Base-by-base conservation (phyloP, 108 stramenopile species). In the Nitzschia putrida region DNA sequence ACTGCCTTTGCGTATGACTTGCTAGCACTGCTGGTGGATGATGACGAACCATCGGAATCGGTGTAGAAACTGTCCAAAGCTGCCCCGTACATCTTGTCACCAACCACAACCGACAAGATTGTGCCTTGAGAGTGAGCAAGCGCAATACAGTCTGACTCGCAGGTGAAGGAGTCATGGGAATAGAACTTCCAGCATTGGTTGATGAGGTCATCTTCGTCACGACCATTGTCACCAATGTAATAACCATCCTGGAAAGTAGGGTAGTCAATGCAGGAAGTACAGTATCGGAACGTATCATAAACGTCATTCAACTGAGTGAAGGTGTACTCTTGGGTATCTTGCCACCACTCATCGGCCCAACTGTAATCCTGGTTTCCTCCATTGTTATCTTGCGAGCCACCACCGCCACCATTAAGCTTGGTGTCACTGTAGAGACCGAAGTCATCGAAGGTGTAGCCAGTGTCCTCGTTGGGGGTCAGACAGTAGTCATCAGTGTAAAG, bases 131-230 rank as follows among this genome's bases (percentile, higher is more conserved):
- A 65, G 65, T 88, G 64, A 18, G 77, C 92, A 74, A 81, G 64
- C 21, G 92, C 77, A 49, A 93, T 76, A 49, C 92, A 90, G 50
- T 90, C 88, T 38, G 61, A 64, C 53, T 83, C 87, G 68, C 89
- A 90, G 54, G 78, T 79, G 80, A 60, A 93, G 53, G 87, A 87
- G 39, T 89, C 80, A 61, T 93, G 92, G 12, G 88, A 89, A 52
- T 88, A 87, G 57, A 93, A 93, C 81, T 93, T 93, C 92, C 92
- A 93, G 72, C 92, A 93, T 61, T 93, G 92, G 67, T 93, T 93
- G 79, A 93, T 93, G n/a, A 93, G 52, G 72, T 93, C 92, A 53
- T 90, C 92, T 45, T 93, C 92, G 57, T 93, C 92, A 18, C 63
- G 90, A 23, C 92, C 92, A 23, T 73, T 47, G 58, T 93, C 86